Percentiles rank a stretch among this genome's conserved stretches.
These are phyloP conservation scores for Teratosphaeria destructans DNA, from an alignment of 2,329 filamentous ascomycete genomes.

Conservation along the genomic window DNA sequence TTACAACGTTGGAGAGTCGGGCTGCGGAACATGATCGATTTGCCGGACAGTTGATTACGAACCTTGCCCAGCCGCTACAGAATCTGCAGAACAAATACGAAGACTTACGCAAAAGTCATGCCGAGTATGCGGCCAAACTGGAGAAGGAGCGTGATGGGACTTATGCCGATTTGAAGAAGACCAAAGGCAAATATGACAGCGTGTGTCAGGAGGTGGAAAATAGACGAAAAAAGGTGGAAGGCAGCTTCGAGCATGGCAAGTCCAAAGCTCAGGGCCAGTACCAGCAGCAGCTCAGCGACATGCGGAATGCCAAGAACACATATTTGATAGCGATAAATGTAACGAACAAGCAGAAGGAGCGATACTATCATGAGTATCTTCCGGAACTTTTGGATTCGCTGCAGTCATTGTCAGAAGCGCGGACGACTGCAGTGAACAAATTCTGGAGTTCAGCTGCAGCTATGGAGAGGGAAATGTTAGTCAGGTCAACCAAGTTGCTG, in stretches of 20 bases:
- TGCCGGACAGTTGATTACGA: constrained; percentile 63
- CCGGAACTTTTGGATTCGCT: constrained; percentile 83
- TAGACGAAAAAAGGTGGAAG: constrained; percentile 87
- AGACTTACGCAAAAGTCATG: constrained; percentile 82
- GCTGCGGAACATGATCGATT: constrained; percentile 84
- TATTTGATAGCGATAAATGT: constrained; percentile 94
- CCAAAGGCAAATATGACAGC: constrained; percentile 84
- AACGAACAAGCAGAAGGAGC: constrained; percentile 94
- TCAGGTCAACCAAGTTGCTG: constrained; percentile 61
- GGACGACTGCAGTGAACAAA: constrained; percentile 70
- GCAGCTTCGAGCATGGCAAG: constrained; percentile 77
- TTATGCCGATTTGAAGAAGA: constrained; percentile 78
- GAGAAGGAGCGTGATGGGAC: constrained; percentile 79
- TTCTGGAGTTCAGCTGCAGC: constrained; percentile 74
- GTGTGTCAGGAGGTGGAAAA: constrained; percentile 92
- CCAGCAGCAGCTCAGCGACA: constrained; percentile 83
- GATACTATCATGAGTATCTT: constrained; percentile 93
- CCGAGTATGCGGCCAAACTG: constrained; percentile 77
- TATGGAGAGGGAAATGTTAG: constrained; percentile 70
- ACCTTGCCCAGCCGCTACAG: constrained; percentile 81
- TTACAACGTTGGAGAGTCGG: constrained; percentile 77
- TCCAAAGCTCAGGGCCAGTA: constrained; percentile 83
- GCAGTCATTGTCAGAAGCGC: constrained; percentile 86
- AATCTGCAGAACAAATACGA: constrained; percentile 66
- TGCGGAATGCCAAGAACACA: constrained; percentile 98